Conservation (phyloP, 495 filamentous ascomycete genomes). For the Collariella sp. region DNA sequence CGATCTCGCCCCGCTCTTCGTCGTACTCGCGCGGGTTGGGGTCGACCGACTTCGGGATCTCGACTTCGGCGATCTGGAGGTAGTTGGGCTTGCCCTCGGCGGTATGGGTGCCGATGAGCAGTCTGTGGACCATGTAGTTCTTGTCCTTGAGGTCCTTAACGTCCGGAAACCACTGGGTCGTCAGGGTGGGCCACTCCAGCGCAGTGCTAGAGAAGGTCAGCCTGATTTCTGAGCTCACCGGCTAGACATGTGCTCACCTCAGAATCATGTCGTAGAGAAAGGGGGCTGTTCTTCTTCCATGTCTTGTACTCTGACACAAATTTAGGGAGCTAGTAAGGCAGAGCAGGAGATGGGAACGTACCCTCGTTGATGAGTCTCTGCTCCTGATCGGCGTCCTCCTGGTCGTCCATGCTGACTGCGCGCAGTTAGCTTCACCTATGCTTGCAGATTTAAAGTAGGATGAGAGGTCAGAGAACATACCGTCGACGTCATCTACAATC, state of each 20-base stretch:
- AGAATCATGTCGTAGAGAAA: slow-evolving; percentile 97
- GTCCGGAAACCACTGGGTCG: slow-evolving; percentile 96
- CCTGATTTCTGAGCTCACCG: not conserved
- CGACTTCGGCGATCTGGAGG: slow-evolving; percentile 86
- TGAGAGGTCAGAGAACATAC: slow-evolving; percentile 24
- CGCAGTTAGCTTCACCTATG: slow-evolving; percentile 5
- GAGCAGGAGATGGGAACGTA: slow-evolving; percentile 26
- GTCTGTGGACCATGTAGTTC: slow-evolving; percentile 77
- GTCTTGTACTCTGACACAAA: slow-evolving; percentile 81
- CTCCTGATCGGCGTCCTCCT: slow-evolving; percentile 60
- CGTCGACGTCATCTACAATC: slow-evolving; percentile 45
- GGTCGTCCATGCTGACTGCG: slow-evolving; percentile 49
- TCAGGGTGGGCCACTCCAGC: slow-evolving; percentile 95
- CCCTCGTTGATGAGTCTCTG: slow-evolving; percentile 92
- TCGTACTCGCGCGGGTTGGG: slow-evolving; percentile 76
- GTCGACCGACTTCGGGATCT: slow-evolving; percentile 70
- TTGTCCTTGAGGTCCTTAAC: slow-evolving; percentile 79
- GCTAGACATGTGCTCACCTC: slow-evolving; percentile 37
- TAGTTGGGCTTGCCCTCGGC: slow-evolving; percentile 82
- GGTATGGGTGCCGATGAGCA: slow-evolving; percentile 93
- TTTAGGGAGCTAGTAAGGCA: slow-evolving; percentile 10
- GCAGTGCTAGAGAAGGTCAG: slow-evolving; percentile 53
- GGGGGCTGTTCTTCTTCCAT: slow-evolving; percentile 99
- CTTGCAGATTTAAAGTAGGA: not conserved
- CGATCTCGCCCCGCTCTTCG: slow-evolving; percentile 84